Conservation (phyloP, 2,329 filamentous ascomycete species). For the Apiospora hydei region DNA sequence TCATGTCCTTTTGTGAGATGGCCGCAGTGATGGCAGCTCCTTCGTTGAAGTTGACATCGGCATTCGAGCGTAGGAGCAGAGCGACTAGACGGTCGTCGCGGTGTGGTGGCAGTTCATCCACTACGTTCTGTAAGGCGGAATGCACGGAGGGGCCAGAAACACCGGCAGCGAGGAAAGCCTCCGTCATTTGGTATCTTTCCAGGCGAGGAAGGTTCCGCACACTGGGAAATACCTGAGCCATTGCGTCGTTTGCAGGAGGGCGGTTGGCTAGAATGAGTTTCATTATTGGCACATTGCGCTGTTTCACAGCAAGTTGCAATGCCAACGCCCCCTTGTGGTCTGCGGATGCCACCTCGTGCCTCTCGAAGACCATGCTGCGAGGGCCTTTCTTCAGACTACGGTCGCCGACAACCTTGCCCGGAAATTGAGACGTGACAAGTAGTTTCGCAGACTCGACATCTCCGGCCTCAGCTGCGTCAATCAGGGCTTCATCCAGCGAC, state of each 20-base stretch:
- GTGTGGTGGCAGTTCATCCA: slow-evolving; percentile 54
- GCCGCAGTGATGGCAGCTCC: slow-evolving; percentile 57
- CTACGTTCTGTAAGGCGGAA: slow-evolving; percentile 58
- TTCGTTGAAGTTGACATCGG: slow-evolving; percentile 62
- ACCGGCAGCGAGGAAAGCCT: slow-evolving; percentile 57
- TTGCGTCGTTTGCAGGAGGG: slow-evolving; percentile 53
- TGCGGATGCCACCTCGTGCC: slow-evolving; percentile 59
- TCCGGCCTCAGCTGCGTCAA: slow-evolving; percentile 56
- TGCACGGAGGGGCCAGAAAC: slow-evolving; percentile 56
- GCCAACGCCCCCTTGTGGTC: slow-evolving; percentile 61
- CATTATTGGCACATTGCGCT: slow-evolving; percentile 53
- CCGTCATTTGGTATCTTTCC: slow-evolving; percentile 56
- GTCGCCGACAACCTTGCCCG: slow-evolving; percentile 41
- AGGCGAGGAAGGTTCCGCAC: slow-evolving; percentile 51
- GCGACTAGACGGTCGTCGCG: slow-evolving; percentile 60
- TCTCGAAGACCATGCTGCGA: slow-evolving; percentile 45
- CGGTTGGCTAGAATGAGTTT: slow-evolving; percentile 54
- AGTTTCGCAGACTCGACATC: slow-evolving; percentile 57
- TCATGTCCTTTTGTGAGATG: slow-evolving; percentile 55
- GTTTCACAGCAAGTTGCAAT: slow-evolving; percentile 56
- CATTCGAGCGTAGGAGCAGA: slow-evolving; percentile 58
- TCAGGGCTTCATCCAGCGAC: slow-evolving; percentile 56
- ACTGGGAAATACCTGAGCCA: slow-evolving; percentile 57
- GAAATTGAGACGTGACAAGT: slow-evolving; percentile 57
- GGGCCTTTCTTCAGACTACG: slow-evolving; percentile 40